These are phyloP conservation scores for Botrytis sinoallii DNA, from an alignment of 2,329 filamentous ascomycete species.

Conservation along the genomic window DNA sequence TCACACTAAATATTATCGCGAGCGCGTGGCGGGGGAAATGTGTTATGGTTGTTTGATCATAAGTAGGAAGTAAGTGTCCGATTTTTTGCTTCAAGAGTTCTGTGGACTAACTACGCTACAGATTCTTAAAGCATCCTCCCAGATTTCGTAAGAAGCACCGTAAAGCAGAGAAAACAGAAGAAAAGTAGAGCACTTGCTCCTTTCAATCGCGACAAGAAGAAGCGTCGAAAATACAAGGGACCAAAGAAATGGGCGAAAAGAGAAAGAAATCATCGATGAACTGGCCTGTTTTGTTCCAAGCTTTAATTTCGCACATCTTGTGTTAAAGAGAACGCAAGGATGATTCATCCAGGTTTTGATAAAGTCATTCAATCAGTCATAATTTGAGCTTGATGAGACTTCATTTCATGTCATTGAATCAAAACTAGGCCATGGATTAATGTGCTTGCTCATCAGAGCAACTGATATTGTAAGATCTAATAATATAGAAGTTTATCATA, in stretches of 20 bases:
- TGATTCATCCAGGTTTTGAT: neutral
- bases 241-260: neutral
- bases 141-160: neutral
- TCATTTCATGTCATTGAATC: too few species aligned
- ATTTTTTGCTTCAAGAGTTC: neutral
- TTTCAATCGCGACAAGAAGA: neutral
- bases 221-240: neutral
- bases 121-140: neutral
- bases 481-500: too few species aligned
- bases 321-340: neutral
- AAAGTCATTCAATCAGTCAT: too few species aligned
- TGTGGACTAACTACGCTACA: neutral
- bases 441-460: too few species aligned
- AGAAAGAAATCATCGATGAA: neutral
- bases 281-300: accelerated
- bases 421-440: too few species aligned
- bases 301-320: neutral
- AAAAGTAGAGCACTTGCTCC: neutral
- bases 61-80: neutral
- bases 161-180: neutral
- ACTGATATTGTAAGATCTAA: too few species aligned
- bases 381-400: too few species aligned
- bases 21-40: neutral
- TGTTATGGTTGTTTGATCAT: neutral
- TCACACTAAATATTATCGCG: neutral